Evolutionary conservation across 352 stramenopile genomes (phyloP).

Genomic region (Plasmopara viticola): DNA sequence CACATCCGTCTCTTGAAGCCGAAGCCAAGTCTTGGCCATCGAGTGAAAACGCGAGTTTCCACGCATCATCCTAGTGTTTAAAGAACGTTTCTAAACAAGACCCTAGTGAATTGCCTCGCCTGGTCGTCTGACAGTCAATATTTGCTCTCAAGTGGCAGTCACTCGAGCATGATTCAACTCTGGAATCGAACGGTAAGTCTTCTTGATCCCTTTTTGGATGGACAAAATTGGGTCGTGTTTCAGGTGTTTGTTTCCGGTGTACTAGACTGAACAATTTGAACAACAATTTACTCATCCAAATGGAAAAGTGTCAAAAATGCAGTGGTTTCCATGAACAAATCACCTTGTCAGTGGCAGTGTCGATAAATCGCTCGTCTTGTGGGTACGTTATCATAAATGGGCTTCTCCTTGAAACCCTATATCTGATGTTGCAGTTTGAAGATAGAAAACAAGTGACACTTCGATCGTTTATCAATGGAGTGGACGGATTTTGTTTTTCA

Average conservation of each 20-base stretch:
- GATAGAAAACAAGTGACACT: conserved; percentile 45
- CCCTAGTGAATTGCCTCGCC: conserved; percentile 44
- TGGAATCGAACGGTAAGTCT: no score
- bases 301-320: conserved; percentile 39
- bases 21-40: no score
- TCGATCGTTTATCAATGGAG: conserved; percentile 64
- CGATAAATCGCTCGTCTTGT: conserved; percentile 69
- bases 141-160: conserved; percentile 55
- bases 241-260: no score
- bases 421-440: not conserved
- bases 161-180: no score
- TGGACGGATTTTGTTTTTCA: conserved; percentile 59
- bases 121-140: conserved; percentile 61
- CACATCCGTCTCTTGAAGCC: no score
- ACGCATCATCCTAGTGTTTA: no score
- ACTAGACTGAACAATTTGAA: no score
- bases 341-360: conserved; percentile 68
- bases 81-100: no score
- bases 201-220: no score
- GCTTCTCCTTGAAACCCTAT: conserved; percentile 1
- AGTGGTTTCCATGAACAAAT: conserved; percentile 49
- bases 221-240: no score
- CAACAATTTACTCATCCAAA: conserved; percentile 52
- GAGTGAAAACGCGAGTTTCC: no score
- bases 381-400: conserved; percentile 31